Conservation (phyloP, 2,329 filamentous ascomycete genomes). For the Trichocomaceae sp. region DNA sequence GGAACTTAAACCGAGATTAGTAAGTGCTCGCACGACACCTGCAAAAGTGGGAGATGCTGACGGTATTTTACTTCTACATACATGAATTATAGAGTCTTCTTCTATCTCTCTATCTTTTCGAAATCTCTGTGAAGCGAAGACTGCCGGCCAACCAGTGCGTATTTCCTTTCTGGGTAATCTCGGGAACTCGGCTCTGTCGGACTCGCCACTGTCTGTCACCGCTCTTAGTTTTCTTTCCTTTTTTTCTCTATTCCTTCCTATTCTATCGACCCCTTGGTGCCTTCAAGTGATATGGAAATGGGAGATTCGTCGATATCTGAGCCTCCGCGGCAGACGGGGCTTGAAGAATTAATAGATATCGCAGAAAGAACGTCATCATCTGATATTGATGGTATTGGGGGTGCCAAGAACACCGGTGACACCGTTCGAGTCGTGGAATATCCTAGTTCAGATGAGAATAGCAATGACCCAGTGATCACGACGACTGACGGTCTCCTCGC, state of each 20-base stretch:
- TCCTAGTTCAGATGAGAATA: background rate
- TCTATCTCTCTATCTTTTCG: background rate
- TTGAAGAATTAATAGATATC: background rate
- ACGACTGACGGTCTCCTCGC: conserved; percentile 18
- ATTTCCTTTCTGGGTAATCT: background rate
- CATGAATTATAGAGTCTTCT: no score
- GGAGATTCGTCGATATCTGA: background rate
- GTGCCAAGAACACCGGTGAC: background rate
- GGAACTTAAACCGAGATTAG: background rate
- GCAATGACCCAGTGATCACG: background rate
- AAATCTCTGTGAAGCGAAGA: background rate
- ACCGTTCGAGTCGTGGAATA: background rate
- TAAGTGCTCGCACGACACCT: background rate
- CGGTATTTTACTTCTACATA: no score
- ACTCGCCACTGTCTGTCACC: background rate
- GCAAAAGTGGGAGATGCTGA: no score
- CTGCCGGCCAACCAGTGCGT: background rate
- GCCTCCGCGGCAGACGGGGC: background rate
- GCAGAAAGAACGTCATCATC: background rate
- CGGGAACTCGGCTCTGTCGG: background rate
- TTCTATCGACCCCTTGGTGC: background rate
- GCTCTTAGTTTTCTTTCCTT: background rate
- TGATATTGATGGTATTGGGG: background rate
- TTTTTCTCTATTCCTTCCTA: background rate
- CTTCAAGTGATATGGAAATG: background rate